Evolutionary conservation across 202 grass and related monocot species (phyloP).

Genomic region (Hordeum pubiflorum): DNA sequence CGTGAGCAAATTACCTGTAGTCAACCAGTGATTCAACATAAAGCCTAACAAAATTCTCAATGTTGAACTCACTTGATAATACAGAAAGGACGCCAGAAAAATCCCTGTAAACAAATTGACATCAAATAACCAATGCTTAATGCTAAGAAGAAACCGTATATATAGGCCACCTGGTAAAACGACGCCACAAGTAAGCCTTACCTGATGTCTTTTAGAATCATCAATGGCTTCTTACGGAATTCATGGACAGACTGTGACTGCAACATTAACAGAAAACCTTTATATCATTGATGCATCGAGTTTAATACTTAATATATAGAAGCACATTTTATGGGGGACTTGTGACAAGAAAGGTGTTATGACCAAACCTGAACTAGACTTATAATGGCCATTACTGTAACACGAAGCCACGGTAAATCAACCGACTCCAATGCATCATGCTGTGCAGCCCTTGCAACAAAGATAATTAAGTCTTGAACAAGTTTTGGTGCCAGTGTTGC

Average conservation of each 20-base stretch:
- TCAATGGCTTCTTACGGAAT: slow-evolving; percentile 67
- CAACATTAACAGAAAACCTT: slow-evolving; percentile 29
- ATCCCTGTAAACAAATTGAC: slow-evolving; percentile 46
- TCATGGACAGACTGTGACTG: slow-evolving; percentile 66
- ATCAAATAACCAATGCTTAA: not conserved
- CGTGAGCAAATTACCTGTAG: slow-evolving; percentile 52
- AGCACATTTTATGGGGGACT: not conserved
- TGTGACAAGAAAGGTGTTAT: slow-evolving; percentile 11
- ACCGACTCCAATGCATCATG: slow-evolving; percentile 54
- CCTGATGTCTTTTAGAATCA: slow-evolving; percentile 72
- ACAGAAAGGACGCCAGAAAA: slow-evolving; percentile 66
- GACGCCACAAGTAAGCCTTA: slow-evolving; percentile 8
- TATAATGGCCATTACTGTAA: slow-evolving; percentile 79
- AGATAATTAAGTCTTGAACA: slow-evolving; percentile 69
- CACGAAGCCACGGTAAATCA: slow-evolving; percentile 89
- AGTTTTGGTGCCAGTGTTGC: slow-evolving; percentile 64
- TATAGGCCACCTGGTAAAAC: not conserved
- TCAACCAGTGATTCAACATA: slow-evolving; percentile 76
- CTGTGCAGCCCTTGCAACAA: slow-evolving; percentile 54
- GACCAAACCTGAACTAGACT: slow-evolving; percentile 75
- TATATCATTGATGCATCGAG: not conserved
- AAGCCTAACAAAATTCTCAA: slow-evolving; percentile 59
- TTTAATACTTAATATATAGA: slow-evolving; percentile 2
- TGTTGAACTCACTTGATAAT: slow-evolving; percentile 68
- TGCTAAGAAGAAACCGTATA: not conserved